A percentile compares a stretch with the other conserved stretches of the same genome.
These are phyloP conservation scores for Botrytis squamosa DNA, from an alignment of 2,329 filamentous ascomycete genomes.

Conservation along the genomic window DNA sequence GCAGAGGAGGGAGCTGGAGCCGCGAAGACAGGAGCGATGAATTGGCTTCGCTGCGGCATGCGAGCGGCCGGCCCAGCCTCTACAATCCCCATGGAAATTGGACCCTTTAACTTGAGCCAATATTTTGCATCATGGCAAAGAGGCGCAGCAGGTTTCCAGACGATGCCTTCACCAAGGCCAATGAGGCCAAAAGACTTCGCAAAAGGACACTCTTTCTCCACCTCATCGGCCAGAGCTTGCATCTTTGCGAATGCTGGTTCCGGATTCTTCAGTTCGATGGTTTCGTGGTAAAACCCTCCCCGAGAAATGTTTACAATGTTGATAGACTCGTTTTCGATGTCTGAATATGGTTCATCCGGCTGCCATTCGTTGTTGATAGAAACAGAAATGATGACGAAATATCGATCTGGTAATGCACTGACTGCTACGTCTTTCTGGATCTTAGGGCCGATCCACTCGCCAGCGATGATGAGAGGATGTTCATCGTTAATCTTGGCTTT, in stretches of 20 bases:
- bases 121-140: conserved; percentile 28
- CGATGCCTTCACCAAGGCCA: conserved; percentile 33
- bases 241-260: conserved; percentile 19
- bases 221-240: conserved; percentile 24
- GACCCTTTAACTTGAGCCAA: conserved; percentile 34
- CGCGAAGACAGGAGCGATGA: neutral
- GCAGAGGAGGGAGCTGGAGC: neutral
- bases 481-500: conserved; percentile 11
- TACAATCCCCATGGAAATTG: neutral
- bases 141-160: conserved; percentile 30
- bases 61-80: neutral
- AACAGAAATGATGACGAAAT: conserved; percentile 31
- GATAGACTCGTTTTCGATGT: conserved; percentile 25
- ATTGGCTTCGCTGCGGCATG: neutral
- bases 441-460: conserved; percentile 32
- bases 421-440: conserved; percentile 29
- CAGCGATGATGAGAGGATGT: conserved; percentile 31
- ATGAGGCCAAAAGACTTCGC: conserved; percentile 27
- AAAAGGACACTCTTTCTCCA: conserved; percentile 33
- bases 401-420: conserved; percentile 21
- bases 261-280: conserved; percentile 12
- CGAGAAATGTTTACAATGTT: conserved; percentile 31
- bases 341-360: conserved; percentile 24
- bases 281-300: conserved; percentile 27
- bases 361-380: conserved; percentile 30